These are phyloP conservation scores for Apiospora phragmitis DNA, from an alignment of 2,329 filamentous ascomycete species.

Conservation along the genomic window DNA sequence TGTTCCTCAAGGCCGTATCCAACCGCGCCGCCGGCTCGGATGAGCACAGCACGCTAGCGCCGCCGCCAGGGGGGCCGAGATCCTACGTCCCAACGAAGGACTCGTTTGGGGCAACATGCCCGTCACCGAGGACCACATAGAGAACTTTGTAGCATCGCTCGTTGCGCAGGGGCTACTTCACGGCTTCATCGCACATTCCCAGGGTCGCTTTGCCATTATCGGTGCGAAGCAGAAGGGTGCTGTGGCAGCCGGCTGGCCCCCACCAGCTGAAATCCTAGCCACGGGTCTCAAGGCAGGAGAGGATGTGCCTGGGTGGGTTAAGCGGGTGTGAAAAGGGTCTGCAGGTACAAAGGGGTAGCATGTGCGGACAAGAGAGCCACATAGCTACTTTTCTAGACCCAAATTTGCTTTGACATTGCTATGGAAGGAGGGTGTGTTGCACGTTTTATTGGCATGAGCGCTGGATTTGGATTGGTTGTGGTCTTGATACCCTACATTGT, in stretches of 20 bases:
- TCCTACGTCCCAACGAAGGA: slow-evolving; percentile 57
- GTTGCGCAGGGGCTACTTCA: slow-evolving; percentile 79
- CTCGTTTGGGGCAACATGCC: slow-evolving; percentile 64
- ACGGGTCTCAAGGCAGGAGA: slow-evolving; percentile 58
- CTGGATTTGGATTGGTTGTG: background rate
- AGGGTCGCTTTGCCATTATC: slow-evolving; percentile 77
- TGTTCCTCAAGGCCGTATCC: slow-evolving; percentile 53
- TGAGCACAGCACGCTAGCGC: slow-evolving; percentile 41
- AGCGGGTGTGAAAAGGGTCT: background rate
- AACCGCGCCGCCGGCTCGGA: slow-evolving; percentile 34
- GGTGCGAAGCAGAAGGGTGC: slow-evolving; percentile 70
- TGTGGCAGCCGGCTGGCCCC: slow-evolving; percentile 73
- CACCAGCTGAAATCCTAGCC: slow-evolving; percentile 68
- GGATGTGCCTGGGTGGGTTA: slow-evolving; percentile 75
- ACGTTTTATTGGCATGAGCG: background rate
- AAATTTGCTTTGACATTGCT: background rate
- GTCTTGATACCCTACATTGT: slow-evolving; percentile 6
- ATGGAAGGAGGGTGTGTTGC: background rate
- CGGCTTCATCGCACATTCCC: slow-evolving; percentile 79
- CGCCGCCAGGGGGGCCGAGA: slow-evolving; percentile 47
- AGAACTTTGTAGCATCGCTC: slow-evolving; percentile 74
- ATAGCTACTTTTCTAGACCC: background rate
- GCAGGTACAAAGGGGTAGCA: background rate
- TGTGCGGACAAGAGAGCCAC: background rate
- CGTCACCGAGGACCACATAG: slow-evolving; percentile 66